Conservation (phyloP, 208 protist genomes). For the Wallacemonas sp. region DNA sequence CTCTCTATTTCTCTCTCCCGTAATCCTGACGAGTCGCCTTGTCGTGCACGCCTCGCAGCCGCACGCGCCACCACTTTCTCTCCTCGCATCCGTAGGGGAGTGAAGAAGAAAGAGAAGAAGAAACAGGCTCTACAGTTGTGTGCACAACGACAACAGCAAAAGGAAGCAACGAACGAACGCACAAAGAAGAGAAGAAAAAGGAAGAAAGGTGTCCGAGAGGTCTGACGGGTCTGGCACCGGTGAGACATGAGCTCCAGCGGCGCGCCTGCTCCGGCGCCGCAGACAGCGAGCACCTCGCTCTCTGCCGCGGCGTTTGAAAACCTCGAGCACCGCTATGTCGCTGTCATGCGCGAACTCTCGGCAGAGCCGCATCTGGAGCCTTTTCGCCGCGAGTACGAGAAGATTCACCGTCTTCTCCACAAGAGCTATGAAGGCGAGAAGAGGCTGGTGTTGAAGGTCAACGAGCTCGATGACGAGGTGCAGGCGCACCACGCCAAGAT, state of each 20-base stretch:
- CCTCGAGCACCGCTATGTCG: constrained; percentile 94
- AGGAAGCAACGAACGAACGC: too few species aligned
- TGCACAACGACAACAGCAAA: too few species aligned
- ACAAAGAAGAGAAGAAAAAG: too few species aligned
- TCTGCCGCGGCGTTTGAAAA: constrained; percentile 78
- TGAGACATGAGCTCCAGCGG: constrained; percentile 1
- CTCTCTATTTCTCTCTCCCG: too few species aligned
- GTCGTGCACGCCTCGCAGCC: too few species aligned
- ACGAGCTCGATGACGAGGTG: constrained; percentile 95
- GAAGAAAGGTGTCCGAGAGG: too few species aligned
- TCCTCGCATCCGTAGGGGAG: too few species aligned
- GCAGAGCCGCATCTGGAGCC: constrained; percentile 94
- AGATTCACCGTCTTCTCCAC: constrained; percentile 95
- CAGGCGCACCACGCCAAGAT: constrained; percentile 95
- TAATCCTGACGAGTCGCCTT: too few species aligned
- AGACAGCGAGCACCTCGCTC: constrained; percentile 16
- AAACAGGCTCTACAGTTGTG: too few species aligned
- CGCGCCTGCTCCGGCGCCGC: not conserved
- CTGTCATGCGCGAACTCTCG: constrained; percentile 90
- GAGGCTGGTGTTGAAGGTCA: constrained; percentile 92
- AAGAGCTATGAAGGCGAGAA: constrained; percentile 98
- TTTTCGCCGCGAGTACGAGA: constrained; percentile 97
- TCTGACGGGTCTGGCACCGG: too few species aligned
- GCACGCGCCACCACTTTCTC: too few species aligned
- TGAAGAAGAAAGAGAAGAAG: too few species aligned